Conservation (phyloP, 1,139 yeast species). For the Yamadazyma taylorii region DNA sequence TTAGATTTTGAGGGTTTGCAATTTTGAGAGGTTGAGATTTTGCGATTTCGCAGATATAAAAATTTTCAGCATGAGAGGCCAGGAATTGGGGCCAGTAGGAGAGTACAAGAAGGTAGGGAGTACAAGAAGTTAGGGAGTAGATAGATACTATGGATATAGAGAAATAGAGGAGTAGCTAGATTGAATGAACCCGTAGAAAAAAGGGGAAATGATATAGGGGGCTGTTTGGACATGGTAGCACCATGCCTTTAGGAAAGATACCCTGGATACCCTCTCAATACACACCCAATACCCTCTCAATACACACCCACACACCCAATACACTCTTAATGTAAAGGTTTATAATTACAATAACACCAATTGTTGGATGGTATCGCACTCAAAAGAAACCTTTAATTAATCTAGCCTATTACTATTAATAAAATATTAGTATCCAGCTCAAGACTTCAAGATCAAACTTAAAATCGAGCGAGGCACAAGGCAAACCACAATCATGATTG, state of each 20-base stretch:
- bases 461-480: conserved; percentile 69
- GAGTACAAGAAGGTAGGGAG: conserved; percentile 7
- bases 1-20: no score
- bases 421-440: conserved; percentile 49
- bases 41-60: conserved; percentile 10
- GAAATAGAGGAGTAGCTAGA: no score
- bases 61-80: conserved; percentile 4
- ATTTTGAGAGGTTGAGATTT: not conserved
- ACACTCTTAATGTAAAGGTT: conserved; percentile 65
- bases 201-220: no score
- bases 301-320: no score
- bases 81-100: not conserved
- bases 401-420: conserved; percentile 56
- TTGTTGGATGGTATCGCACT: conserved; percentile 67
- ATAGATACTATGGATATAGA: no score
- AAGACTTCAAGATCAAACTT: conserved; percentile 35
- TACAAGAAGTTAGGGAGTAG: no score
- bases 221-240: no score
- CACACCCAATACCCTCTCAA: no score
- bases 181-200: no score
- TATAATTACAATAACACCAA: conserved; percentile 75
- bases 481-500: no score
- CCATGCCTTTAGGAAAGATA: no score
- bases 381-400: conserved; percentile 57
- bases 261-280: no score